These are phyloP conservation scores for Papiliotrema laurentii DNA, from an alignment of 1,284 basidiomycete genomes.

Conservation along the genomic window DNA sequence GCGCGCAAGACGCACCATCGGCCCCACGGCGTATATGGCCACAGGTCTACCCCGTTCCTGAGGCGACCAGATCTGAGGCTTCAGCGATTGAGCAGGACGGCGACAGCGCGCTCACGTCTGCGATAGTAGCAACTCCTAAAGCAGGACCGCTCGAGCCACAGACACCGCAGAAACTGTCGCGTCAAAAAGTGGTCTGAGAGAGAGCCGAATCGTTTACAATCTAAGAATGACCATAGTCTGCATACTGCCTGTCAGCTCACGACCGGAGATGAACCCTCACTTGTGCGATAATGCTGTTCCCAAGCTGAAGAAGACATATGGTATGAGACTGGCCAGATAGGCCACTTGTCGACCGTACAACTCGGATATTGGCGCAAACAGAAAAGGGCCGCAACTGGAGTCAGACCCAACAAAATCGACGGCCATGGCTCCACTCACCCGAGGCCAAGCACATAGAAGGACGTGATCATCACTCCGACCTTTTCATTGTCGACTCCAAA, in stretches of 20 bases:
- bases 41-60: conserved; percentile 40
- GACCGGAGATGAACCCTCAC: conserved; percentile 19
- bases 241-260: conserved; percentile 22
- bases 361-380: conserved; percentile 51
- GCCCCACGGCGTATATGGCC: conserved; percentile 43
- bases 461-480: conserved; percentile 36
- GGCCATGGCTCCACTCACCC: conserved; percentile 30
- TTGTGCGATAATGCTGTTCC: conserved; percentile 36
- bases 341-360: conserved; percentile 49
- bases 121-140: conserved; percentile 45
- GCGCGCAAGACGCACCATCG: conserved; percentile 26
- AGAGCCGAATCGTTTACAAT: conserved; percentile 25
- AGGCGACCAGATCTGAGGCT: conserved; percentile 32
- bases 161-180: conserved; percentile 34
- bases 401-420: conserved; percentile 13
- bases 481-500: conserved; percentile 35
- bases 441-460: conserved; percentile 42
- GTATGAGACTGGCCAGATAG: conserved; percentile 33
- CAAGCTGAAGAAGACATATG: conserved; percentile 43
- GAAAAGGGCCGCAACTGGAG: conserved; percentile 45
- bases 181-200: not conserved
- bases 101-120: conserved; percentile 33
- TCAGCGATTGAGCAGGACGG: not conserved
- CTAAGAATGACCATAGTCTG: conserved; percentile 36
- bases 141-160: conserved; percentile 43